A percentile compares a stretch with the other conserved stretches of the same genome.
Conservation (phyloP, 2,329 filamentous ascomycete genomes). For the Sporothrix dimorphospora region DNA sequence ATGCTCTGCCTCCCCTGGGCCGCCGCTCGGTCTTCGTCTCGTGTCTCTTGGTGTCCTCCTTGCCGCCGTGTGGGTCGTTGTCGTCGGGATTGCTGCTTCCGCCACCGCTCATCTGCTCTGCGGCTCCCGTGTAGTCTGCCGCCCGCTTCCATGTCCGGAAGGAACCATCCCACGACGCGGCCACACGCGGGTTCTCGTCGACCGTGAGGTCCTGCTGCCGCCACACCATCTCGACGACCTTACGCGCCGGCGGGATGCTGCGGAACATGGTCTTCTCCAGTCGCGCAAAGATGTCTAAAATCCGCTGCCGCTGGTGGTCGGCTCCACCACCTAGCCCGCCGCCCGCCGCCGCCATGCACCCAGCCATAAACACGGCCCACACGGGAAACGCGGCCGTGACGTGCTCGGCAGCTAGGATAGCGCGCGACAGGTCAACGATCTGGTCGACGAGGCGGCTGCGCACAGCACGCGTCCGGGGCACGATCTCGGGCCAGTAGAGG, state of each 20-base stretch:
- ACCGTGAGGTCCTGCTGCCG: slow-evolving; percentile 22
- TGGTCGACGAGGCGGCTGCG: slow-evolving; percentile 7
- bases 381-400: slow-evolving; percentile 25
- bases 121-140: neutral
- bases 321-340: neutral
- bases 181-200: slow-evolving; percentile 18
- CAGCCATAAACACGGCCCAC: slow-evolving; percentile 26
- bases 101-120: neutral
- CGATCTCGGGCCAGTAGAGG: slow-evolving; percentile 16
- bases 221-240: slow-evolving; percentile 28
- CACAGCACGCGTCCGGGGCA: neutral
- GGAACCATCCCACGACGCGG: neutral
- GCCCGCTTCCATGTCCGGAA: slow-evolving; percentile 26
- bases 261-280: slow-evolving; percentile 21
- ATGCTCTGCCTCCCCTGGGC: neutral
- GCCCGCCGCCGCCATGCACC: slow-evolving; percentile 2
- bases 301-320: slow-evolving; percentile 12
- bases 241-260: slow-evolving; percentile 20
- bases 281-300: slow-evolving; percentile 17
- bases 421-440: neutral
- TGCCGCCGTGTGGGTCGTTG: neutral
- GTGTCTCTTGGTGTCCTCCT: neutral
- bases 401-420: neutral
- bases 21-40: neutral
- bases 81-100: neutral